These are phyloP conservation scores for Rosa chinensis DNA, from an alignment of 306 rosid species.

Conservation along the genomic window DNA sequence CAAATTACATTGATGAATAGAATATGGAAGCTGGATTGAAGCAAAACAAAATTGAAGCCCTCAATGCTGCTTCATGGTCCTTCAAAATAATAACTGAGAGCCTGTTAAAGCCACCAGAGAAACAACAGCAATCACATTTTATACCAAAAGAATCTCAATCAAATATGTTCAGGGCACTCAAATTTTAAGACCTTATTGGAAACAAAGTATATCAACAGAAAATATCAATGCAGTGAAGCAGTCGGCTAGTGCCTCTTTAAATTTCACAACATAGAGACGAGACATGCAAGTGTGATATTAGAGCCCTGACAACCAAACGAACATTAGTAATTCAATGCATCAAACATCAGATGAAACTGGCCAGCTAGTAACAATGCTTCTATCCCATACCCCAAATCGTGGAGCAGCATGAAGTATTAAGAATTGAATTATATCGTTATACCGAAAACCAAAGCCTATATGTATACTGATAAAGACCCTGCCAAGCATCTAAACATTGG, in stretches of 20 bases:
- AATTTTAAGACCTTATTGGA: neutral
- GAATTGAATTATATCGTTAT: neutral
- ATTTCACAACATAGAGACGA: neutral
- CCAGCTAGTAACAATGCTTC: neutral
- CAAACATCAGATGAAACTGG: neutral
- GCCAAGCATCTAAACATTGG: neutral
- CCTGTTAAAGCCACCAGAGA: slow-evolving; percentile 39
- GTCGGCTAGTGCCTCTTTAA: neutral
- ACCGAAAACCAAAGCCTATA: neutral
- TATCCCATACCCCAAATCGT: neutral
- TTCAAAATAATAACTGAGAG: slow-evolving; percentile 65
- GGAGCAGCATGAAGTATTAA: neutral
- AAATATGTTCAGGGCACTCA: neutral
- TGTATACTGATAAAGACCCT: neutral
- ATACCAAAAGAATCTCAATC: neutral
- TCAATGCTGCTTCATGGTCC: slow-evolving; percentile 56
- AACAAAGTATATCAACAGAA: neutral
- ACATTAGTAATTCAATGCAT: neutral
- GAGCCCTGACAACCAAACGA: neutral
- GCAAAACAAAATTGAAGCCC: slow-evolving; percentile 88
- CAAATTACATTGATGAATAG: slow-evolving; percentile 72
- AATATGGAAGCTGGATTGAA: slow-evolving; percentile 92
- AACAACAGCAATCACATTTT: slow-evolving; percentile 30
- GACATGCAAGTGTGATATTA: neutral
- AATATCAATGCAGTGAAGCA: neutral